Percentiles rank a stretch among this genome's conserved stretches.
Conservation (phyloP, 2,329 filamentous ascomycete species). For the Diaporthe amygdali region DNA sequence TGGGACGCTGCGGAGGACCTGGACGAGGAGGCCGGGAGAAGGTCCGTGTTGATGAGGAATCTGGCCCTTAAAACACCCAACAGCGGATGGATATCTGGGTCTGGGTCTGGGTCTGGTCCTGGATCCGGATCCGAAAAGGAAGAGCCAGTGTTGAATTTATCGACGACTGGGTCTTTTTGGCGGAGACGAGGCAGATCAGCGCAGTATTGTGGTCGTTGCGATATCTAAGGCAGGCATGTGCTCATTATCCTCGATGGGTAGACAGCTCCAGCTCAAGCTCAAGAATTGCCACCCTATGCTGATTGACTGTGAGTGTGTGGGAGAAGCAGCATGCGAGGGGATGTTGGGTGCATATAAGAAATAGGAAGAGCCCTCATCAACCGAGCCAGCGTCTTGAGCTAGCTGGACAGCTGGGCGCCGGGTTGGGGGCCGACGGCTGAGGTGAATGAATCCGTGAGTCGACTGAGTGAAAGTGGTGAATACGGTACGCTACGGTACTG, state of each 20-base stretch:
- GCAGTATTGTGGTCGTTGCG: not conserved
- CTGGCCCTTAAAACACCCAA: too few species aligned
- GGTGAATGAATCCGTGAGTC: not conserved
- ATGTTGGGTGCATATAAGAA: conserved; percentile 5
- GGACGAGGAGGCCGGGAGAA: conserved; percentile 1
- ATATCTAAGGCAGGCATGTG: not conserved
- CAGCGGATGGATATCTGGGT: not conserved
- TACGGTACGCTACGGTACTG: not conserved
- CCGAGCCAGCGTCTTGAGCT: not conserved
- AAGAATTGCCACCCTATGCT: not conserved
- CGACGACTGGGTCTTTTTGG: not conserved
- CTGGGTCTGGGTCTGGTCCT: not conserved
- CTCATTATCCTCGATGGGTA: not conserved
- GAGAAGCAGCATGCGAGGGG: not conserved
- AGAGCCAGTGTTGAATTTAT: not conserved
- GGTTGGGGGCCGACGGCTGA: not conserved
- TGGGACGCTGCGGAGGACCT: not conserved
- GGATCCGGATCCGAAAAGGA: not conserved
- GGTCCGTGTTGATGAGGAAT: not conserved
- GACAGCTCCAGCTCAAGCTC: not conserved
- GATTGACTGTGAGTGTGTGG: not conserved
- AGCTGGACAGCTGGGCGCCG: not conserved
- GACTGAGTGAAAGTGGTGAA: too few species aligned
- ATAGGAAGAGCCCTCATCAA: not conserved
- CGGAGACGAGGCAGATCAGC: not conserved